Evolutionary conservation across 23 red algal genomes (phyloP).

Genomic region (Gracilaria domingensis): DNA sequence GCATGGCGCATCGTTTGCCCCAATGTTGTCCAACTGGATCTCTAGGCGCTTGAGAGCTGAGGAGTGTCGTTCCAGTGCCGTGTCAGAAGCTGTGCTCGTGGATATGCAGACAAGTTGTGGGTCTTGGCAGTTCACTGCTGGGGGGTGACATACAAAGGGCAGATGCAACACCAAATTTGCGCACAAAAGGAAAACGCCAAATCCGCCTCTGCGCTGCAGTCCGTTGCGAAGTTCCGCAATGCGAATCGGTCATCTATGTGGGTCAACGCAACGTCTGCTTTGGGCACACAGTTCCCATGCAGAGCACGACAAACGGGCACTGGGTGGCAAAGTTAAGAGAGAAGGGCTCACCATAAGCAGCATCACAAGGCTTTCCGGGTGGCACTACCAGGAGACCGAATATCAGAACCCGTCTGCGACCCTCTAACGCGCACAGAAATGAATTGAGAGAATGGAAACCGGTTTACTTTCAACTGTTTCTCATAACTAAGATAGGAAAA

Average conservation of each 20-base stretch:
- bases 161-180: not conserved
- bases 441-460: not conserved
- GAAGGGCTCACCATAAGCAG: too few relatives aligned
- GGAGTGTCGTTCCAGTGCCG: not conserved
- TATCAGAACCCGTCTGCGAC: too few relatives aligned
- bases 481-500: not conserved
- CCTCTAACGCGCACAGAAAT: too few relatives aligned
- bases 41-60: not conserved
- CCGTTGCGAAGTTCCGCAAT: too few relatives aligned
- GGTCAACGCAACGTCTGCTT: too few relatives aligned
- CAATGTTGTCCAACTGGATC: not conserved
- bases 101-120: not conserved
- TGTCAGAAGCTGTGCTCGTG: not conserved
- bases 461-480: not conserved
- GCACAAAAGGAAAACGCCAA: not conserved
- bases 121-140: not conserved
- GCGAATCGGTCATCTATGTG: too few relatives aligned
- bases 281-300: too few relatives aligned
- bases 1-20: slow-evolving; percentile 49
- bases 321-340: too few relatives aligned
- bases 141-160: not conserved
- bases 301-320: too few relatives aligned
- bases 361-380: too few relatives aligned
- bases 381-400: too few relatives aligned
- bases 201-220: not conserved